Evolutionary conservation across 2,329 filamentous ascomycete genomes (phyloP).

Genomic region (Xylariaceae sp.): DNA sequence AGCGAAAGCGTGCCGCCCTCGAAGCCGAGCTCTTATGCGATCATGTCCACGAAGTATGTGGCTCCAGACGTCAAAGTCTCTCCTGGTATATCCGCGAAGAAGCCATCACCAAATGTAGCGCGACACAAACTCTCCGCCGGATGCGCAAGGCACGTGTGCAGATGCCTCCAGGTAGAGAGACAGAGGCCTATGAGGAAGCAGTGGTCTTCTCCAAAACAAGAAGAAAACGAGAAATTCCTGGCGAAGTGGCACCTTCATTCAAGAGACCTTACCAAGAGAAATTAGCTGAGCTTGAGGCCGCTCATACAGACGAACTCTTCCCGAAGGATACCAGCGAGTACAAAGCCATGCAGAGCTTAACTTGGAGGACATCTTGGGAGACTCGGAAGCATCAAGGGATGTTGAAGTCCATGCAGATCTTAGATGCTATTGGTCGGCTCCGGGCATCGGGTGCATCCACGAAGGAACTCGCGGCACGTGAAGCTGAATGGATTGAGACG

Average conservation of each 20-base stretch:
- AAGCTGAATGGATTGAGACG: constrained; percentile 31
- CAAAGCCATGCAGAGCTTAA: constrained; percentile 9
- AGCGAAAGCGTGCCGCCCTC: constrained; percentile 53
- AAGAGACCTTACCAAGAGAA: constrained; percentile 35
- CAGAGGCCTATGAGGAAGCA: constrained; percentile 23
- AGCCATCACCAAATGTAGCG: constrained; percentile 44
- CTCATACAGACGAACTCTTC: constrained; percentile 19
- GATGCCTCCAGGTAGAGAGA: constrained; percentile 43
- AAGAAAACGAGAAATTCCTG: constrained; percentile 7
- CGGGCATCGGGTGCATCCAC: constrained; percentile 10
- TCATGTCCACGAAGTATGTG: constrained; percentile 55
- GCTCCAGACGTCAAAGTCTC: not conserved
- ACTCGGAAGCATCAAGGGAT: constrained; percentile 8
- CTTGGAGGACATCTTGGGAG: constrained; percentile 18
- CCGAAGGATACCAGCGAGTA: constrained; percentile 13
- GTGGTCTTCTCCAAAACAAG: constrained; percentile 3
- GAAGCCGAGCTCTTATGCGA: constrained; percentile 59
- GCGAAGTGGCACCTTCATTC: constrained; percentile 20
- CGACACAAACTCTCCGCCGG: constrained; percentile 32
- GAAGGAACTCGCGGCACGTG: constrained; percentile 23
- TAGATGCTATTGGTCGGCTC: constrained; percentile 8
- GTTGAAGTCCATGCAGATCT: not conserved
- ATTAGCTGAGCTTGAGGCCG: constrained; percentile 32
- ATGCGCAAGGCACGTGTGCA: constrained; percentile 41
- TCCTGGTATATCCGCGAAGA: constrained; percentile 37